Evolutionary conservation across 176 grass and related monocot genomes (phyloP).

Genomic region (Canna indica): DNA sequence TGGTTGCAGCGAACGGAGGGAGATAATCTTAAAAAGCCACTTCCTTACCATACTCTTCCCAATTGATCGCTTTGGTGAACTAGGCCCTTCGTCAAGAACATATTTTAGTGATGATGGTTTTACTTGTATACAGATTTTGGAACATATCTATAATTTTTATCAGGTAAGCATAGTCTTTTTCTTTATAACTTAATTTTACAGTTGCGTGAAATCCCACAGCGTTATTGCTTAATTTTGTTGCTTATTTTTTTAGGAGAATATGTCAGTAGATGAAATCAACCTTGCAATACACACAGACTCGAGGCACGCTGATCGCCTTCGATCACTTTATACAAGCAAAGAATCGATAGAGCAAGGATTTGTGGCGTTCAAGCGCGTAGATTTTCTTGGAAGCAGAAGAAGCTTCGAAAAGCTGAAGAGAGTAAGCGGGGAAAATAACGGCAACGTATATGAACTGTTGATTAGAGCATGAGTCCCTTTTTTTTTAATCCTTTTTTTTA

Average conservation of each 20-base stretch:
- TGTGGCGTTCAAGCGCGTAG: constrained; percentile 69
- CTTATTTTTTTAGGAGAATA: constrained; percentile 50
- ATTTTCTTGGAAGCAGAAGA: constrained; percentile 82
- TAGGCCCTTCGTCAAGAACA: constrained; percentile 78
- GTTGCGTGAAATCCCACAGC: not conserved
- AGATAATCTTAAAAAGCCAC: constrained; percentile 75
- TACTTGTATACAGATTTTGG: constrained; percentile 50
- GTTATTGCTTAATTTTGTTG: not conserved
- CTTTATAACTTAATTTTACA: not conserved
- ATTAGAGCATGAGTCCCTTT: constrained; percentile 54
- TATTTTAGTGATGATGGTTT: constrained; percentile 81
- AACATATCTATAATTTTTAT: constrained; percentile 89
- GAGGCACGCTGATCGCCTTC: constrained; percentile 83
- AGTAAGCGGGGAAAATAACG: constrained; percentile 58
- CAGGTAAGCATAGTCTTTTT: constrained; percentile 32
- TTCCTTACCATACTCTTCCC: constrained; percentile 98
- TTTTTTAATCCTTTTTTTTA: not conserved
- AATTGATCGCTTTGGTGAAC: constrained; percentile 76
- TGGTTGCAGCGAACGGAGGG: constrained; percentile 63
- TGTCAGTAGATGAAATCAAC: constrained; percentile 55
- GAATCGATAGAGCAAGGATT: constrained; percentile 51
- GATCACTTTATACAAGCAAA: constrained; percentile 44
- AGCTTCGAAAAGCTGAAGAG: constrained; percentile 88
- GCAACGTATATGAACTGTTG: constrained; percentile 72
- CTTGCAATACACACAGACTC: constrained; percentile 84